phyloP scores from a whole-genome alignment of 2,329 filamentous ascomycete species.

The Trichoderma breve region DNA sequence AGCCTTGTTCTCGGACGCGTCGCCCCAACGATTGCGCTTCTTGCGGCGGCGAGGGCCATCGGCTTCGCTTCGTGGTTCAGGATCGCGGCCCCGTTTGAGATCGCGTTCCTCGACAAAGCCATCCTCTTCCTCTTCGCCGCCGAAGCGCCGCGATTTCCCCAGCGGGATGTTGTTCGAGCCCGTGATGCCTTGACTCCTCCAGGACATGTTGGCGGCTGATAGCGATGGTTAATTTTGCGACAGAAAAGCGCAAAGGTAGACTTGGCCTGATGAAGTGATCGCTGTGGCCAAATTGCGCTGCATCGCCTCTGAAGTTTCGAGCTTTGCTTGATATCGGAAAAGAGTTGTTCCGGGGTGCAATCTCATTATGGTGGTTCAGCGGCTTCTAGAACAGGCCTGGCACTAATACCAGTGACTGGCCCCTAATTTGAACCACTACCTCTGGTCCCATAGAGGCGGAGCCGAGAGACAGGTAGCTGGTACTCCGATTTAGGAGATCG shows the following conservation, averaged over 20 bases:
- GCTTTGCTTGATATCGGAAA: neutral
- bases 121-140: conserved; percentile 51
- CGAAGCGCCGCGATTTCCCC: conserved; percentile 79
- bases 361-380: neutral
- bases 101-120: conserved; percentile 43
- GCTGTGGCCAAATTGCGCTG: conserved; percentile 15
- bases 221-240: neutral
- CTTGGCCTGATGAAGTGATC: neutral
- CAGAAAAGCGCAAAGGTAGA: neutral
- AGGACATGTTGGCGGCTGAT: conserved; percentile 52
- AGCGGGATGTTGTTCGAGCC: conserved; percentile 98
- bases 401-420: neutral
- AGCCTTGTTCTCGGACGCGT: conserved; percentile 96
- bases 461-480: neutral
- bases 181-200: conserved; percentile 80
- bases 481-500: conserved; percentile 2
- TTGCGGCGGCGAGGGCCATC: conserved; percentile 88
- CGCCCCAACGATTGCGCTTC: conserved; percentile 98
- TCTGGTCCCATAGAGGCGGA: neutral
- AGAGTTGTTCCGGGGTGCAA: neutral
- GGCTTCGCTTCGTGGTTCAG: conserved; percentile 65
- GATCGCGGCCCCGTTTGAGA: conserved; percentile 88
- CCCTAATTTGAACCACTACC: neutral
- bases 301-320: conserved; percentile 4
- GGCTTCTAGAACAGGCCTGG: conserved; percentile 1